phyloP scores from a whole-genome alignment of 2,329 filamentous ascomycete species.

The Cladosporium colombiae region DNA sequence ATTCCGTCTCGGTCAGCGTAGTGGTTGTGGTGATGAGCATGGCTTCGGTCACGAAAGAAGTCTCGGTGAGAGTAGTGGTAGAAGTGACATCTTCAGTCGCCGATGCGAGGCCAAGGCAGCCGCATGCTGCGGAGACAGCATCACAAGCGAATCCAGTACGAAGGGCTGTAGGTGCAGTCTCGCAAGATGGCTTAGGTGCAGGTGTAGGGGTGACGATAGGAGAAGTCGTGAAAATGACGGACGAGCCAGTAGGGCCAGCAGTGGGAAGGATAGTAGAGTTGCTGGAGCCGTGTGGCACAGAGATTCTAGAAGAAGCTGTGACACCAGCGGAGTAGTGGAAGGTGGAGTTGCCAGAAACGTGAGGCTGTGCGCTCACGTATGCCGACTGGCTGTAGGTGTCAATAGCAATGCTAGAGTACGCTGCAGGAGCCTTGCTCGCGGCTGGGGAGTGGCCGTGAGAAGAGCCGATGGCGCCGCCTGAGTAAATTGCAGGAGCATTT shows the following conservation, averaged over 20 bases:
- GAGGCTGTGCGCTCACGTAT: background rate
- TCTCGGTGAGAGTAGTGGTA: slow-evolving; percentile 1
- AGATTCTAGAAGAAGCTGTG: background rate
- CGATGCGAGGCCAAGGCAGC: slow-evolving; percentile 1
- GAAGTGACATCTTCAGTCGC: slow-evolving; percentile 2
- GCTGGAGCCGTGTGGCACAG: background rate
- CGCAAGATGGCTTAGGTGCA: slow-evolving; percentile 6
- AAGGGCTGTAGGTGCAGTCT: background rate
- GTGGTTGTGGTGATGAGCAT: background rate
- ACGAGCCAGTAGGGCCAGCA: background rate
- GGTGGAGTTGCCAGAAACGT: background rate
- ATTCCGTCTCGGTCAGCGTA: background rate
- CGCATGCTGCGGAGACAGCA: background rate
- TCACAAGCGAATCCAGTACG: background rate
- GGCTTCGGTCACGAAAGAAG: background rate
- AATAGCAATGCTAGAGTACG: background rate
- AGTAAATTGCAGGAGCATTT: background rate
- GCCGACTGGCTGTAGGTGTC: background rate
- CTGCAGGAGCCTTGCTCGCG: background rate
- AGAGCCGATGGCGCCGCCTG: background rate
- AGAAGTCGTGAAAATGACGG: background rate
- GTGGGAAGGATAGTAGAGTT: background rate
- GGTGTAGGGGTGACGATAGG: background rate
- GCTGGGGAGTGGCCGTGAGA: background rate
- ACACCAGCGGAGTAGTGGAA: background rate